Percentiles rank a stretch among this genome's conserved stretches.
Evolutionary conservation across 768 basidiomycete genomes (phyloP).

Genomic region (Lactarius indigo): DNA sequence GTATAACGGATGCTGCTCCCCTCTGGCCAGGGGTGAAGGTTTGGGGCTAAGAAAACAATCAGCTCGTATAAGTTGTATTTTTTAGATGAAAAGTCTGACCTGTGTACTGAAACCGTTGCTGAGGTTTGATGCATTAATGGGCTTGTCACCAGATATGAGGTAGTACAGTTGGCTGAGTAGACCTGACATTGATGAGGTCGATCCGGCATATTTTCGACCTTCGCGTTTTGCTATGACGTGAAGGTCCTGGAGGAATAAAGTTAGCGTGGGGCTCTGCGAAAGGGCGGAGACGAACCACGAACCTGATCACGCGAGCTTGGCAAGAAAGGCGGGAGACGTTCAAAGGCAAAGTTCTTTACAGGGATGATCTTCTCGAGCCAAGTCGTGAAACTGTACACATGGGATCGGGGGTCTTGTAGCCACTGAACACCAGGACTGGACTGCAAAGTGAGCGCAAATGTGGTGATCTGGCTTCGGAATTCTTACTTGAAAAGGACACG

Average conservation of each 20-base stretch:
- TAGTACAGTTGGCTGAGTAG: slow-evolving; percentile 88
- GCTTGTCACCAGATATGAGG: slow-evolving; percentile 68
- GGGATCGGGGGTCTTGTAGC: slow-evolving; percentile 80
- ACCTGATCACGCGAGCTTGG: slow-evolving; percentile 77
- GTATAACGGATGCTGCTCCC: slow-evolving; percentile 65
- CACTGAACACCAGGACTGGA: slow-evolving; percentile 83
- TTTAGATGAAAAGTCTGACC: slow-evolving; percentile 39
- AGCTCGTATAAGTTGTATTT: not conserved
- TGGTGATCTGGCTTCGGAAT: not conserved
- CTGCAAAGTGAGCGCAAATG: slow-evolving; percentile 2
- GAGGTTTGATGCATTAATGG: slow-evolving; percentile 57
- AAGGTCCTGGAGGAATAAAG: slow-evolving; percentile 51
- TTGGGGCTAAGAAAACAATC: slow-evolving; percentile 39
- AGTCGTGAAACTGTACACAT: slow-evolving; percentile 80
- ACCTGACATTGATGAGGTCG: slow-evolving; percentile 85
- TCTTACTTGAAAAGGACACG: slow-evolving; percentile 73
- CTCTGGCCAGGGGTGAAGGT: slow-evolving; percentile 76
- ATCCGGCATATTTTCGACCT: slow-evolving; percentile 67
- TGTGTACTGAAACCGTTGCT: slow-evolving; percentile 56
- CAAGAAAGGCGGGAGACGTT: slow-evolving; percentile 67
- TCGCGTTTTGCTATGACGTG: slow-evolving; percentile 55
- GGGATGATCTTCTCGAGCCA: slow-evolving; percentile 70
- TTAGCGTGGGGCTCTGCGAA: not conserved
- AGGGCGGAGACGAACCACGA: slow-evolving; percentile 39
- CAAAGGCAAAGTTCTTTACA: slow-evolving; percentile 82